These are phyloP conservation scores for Myochromella boudieri DNA, from an alignment of 768 basidiomycete genomes.

Conservation along the genomic window DNA sequence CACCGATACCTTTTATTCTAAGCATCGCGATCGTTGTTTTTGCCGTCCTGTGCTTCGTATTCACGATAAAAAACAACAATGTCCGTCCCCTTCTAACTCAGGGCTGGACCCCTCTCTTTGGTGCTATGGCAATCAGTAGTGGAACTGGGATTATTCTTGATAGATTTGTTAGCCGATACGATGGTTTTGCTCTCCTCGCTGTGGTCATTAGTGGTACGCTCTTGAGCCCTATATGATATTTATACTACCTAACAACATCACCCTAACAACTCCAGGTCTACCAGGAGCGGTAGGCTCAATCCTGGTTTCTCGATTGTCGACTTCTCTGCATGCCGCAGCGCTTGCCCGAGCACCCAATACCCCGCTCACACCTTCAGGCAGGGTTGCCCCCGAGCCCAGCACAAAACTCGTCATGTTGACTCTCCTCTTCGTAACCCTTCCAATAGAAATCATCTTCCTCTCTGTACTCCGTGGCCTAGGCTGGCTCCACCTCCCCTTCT, in stretches of 20 bases:
- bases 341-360: slow-evolving; percentile 27
- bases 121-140: slow-evolving; percentile 86
- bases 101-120: slow-evolving; percentile 90
- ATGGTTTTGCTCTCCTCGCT: slow-evolving; percentile 85
- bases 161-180: slow-evolving; percentile 81
- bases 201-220: slow-evolving; percentile 81
- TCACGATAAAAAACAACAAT: slow-evolving; percentile 64
- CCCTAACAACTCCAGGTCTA: slow-evolving; percentile 50
- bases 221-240: not conserved
- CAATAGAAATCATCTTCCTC: slow-evolving; percentile 78
- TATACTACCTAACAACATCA: not conserved
- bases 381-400: slow-evolving; percentile 33
- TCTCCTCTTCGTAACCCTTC: slow-evolving; percentile 74
- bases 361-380: slow-evolving; percentile 15
- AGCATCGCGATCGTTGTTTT: slow-evolving; percentile 48
- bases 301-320: slow-evolving; percentile 88
- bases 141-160: slow-evolving; percentile 92
- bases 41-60: slow-evolving; percentile 46
- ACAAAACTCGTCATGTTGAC: slow-evolving; percentile 61
- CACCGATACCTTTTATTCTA: slow-evolving; percentile 61
- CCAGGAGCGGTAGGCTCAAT: slow-evolving; percentile 91
- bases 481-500: slow-evolving; percentile 73
- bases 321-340: slow-evolving; percentile 73
- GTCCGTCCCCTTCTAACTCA: slow-evolving; percentile 73
- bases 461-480: slow-evolving; percentile 60